Conservation (phyloP, 1,284 basidiomycete species). For the Pyrrhoderma lamaoense region DNA sequence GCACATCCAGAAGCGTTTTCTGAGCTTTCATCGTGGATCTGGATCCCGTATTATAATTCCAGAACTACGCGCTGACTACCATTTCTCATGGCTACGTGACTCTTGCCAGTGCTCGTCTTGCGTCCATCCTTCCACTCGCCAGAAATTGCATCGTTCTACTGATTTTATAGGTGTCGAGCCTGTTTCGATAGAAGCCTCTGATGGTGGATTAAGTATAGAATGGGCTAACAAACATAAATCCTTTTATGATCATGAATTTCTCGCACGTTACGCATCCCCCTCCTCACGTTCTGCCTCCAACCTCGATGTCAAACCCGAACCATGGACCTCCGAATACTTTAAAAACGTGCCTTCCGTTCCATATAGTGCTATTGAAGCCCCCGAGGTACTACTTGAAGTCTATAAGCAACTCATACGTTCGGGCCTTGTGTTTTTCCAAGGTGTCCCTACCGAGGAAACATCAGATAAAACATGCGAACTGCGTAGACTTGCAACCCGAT, state of each 20-base stretch:
- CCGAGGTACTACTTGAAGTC: constrained; percentile 39
- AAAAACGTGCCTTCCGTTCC: constrained; percentile 33
- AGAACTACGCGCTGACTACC: neutral
- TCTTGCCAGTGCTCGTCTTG: constrained; percentile 43
- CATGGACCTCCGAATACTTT: constrained; percentile 27
- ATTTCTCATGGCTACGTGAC: constrained; percentile 24
- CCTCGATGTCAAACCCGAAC: constrained; percentile 29
- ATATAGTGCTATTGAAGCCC: constrained; percentile 37
- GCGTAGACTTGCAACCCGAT: constrained; percentile 50
- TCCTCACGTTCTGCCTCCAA: constrained; percentile 32
- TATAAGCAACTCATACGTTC: constrained; percentile 49
- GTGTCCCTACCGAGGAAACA: constrained; percentile 50
- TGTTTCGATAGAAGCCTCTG: constrained; percentile 31
- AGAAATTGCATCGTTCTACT: constrained; percentile 70
- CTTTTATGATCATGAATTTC: constrained; percentile 41
- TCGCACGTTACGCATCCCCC: constrained; percentile 37
- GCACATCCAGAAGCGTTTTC: too few relatives aligned
- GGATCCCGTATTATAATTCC: too few relatives aligned
- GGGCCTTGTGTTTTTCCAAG: constrained; percentile 50
- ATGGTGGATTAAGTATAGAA: constrained; percentile 33
- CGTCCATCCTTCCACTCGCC: constrained; percentile 66
- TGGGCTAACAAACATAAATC: constrained; percentile 55
- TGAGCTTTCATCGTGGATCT: too few relatives aligned
- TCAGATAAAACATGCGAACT: constrained; percentile 59
- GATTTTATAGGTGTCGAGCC: constrained; percentile 52